Base-by-base conservation (phyloP, 768 basidiomycete species). In the Russula compacta region DNA sequence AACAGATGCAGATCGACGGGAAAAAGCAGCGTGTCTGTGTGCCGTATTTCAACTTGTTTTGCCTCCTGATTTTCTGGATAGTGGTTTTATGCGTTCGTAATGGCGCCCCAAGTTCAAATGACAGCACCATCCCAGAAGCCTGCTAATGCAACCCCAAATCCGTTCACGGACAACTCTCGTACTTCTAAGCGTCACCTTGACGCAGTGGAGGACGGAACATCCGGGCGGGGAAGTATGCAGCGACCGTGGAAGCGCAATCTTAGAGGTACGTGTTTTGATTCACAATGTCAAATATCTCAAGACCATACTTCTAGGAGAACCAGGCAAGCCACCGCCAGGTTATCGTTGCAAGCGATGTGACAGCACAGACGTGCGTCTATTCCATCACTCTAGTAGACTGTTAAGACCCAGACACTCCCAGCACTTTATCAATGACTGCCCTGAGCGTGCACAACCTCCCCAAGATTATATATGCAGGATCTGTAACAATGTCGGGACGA, bases 51-150 rank as follows among this genome's bases (percentile, higher is more conserved):
- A 10, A 36, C 53, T 52, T 17, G 24, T 38, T 46, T 32, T 60
- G 39, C 50, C 33, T 53, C 17, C 64, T 56, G 64, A 54, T 40
- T 48, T 58, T 42, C 0, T 9, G 48, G 59, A 19, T 66, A 98
- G 95, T 98, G 92, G 88, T 98, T 97, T 75, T 99, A 99, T 74
- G 97, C 97, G 2, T 98, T 98, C 73, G 85, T 83, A 29, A 89
- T 99, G 54, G 73, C 82, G 0, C 84, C 91, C 2, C 76, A 78
- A 47, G 71, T 75, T 24, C 67, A 76, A 5, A 66, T 71, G 29
- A 72, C 70, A 11, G 71, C 74, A 15, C 69, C 76, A 8, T 67
- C 70, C 14, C 70, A 77, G 19, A 77, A 69, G 5, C 88, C 89
- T 15, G 68, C 78, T 0, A 90, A 92, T 68, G 73, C 78, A 1